Percentiles rank a stretch among this genome's conserved stretches.
Evolutionary conservation across 257 asterid species (phyloP).

Genomic region (Misopates orontium): DNA sequence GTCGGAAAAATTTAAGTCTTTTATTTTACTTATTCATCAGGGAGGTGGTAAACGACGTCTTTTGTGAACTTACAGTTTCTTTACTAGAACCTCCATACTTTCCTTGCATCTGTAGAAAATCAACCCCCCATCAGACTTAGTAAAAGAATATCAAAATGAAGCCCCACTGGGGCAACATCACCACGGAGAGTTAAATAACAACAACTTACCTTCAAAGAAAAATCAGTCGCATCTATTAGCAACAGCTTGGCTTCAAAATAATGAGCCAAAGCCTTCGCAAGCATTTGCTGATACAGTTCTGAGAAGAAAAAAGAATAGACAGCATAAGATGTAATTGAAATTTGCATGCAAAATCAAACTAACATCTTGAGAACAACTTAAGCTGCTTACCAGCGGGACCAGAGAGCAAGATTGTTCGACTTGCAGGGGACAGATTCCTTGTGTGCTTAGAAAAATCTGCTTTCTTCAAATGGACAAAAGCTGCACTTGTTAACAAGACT

Average conservation of each 20-base stretch:
- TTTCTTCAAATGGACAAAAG: slow-evolving; percentile 68
- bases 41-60: slow-evolving; percentile 4
- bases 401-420: slow-evolving; percentile 78
- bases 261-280: slow-evolving; percentile 81
- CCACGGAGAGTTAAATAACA: background rate
- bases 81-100: slow-evolving; percentile 60
- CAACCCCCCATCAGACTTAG: slow-evolving; percentile 27
- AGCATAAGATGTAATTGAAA: slow-evolving; percentile 1
- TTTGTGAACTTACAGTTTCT: slow-evolving; percentile 53
- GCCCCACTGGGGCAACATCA: slow-evolving; percentile 5
- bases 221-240: slow-evolving; percentile 67
- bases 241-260: slow-evolving; percentile 67
- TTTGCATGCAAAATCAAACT: background rate
- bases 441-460: slow-evolving; percentile 56
- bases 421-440: slow-evolving; percentile 83
- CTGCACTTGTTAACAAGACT: slow-evolving; percentile 70
- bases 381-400: slow-evolving; percentile 70
- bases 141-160: slow-evolving; percentile 10
- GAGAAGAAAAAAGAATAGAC: slow-evolving; percentile 22
- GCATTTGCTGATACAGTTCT: slow-evolving; percentile 80
- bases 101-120: slow-evolving; percentile 62
- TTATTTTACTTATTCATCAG: slow-evolving; percentile 10
- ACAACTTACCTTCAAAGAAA: slow-evolving; percentile 62
- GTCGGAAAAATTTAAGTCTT: background rate
- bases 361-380: slow-evolving; percentile 22